Conservation (phyloP, 345 rosid genomes). For the Noccaea bulbosa region DNA sequence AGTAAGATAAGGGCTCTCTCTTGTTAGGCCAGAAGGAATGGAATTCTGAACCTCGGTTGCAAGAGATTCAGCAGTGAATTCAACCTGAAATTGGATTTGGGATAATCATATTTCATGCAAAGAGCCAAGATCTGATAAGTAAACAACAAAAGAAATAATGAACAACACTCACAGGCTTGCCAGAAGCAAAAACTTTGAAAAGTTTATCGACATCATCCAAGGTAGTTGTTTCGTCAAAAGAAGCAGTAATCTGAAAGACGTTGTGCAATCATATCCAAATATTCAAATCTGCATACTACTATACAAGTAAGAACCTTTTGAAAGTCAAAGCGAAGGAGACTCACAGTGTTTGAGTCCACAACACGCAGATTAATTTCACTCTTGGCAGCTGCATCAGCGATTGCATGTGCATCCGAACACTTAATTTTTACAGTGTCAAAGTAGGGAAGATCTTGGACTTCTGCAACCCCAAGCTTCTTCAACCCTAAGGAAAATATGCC, state of each 20-base stretch:
- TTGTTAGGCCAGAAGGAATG: slow-evolving; percentile 70
- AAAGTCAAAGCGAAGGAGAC: slow-evolving; percentile 42
- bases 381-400: slow-evolving; percentile 77
- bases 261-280: slow-evolving; percentile 10
- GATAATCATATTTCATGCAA: slow-evolving; percentile 27
- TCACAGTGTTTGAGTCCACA: slow-evolving; percentile 80
- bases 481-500: slow-evolving; percentile 81
- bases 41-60: slow-evolving; percentile 76
- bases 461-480: slow-evolving; percentile 83
- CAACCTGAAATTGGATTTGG: slow-evolving; percentile 54
- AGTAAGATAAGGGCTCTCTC: slow-evolving; percentile 80
- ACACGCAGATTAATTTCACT: slow-evolving; percentile 78
- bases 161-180: slow-evolving; percentile 72
- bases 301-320: background rate
- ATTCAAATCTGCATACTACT: background rate
- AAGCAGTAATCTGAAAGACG: slow-evolving; percentile 69
- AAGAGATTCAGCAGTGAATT: slow-evolving; percentile 82
- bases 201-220: slow-evolving; percentile 91
- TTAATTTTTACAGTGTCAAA: slow-evolving; percentile 95
- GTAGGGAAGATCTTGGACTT: slow-evolving; percentile 86
- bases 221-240: slow-evolving; percentile 96
- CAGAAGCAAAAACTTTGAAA: slow-evolving; percentile 72
- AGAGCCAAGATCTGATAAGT: slow-evolving; percentile 6
- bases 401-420: slow-evolving; percentile 77
- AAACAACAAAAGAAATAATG: slow-evolving; percentile 24